A percentile compares a stretch with the other conserved stretches of the same genome.
Conservation (phyloP, 1,284 basidiomycete genomes). For the Cerioporus squamosus region DNA sequence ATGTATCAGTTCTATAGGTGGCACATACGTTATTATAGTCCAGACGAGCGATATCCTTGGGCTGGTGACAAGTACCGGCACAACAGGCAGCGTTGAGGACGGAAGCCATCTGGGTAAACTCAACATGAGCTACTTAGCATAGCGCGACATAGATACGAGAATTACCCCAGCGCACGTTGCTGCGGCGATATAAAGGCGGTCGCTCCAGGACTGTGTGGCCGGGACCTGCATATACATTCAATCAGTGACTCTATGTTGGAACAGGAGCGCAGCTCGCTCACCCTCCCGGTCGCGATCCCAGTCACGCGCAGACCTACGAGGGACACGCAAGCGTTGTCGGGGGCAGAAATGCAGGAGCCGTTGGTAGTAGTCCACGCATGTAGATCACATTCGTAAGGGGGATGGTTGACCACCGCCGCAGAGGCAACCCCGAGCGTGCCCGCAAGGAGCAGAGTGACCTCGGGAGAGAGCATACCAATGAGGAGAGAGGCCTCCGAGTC, state of each 20-base stretch:
- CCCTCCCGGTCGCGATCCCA: slow-evolving; percentile 2
- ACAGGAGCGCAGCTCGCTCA: background rate
- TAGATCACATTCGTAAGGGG: background rate
- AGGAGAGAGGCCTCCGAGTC: no score
- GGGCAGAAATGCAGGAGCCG: slow-evolving; percentile 12
- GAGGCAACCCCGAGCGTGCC: background rate
- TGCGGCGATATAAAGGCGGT: slow-evolving; percentile 2
- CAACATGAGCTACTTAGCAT: background rate
- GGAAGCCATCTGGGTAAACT: background rate
- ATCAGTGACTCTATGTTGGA: no score
- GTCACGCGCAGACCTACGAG: slow-evolving; percentile 8
- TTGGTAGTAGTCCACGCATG: background rate
- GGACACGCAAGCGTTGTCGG: slow-evolving; percentile 6
- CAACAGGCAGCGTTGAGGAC: slow-evolving; percentile 11
- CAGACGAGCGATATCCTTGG: slow-evolving; percentile 2
- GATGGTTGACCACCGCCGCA: background rate
- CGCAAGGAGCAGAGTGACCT: background rate
- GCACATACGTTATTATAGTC: slow-evolving; percentile 5
- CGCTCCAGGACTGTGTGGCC: slow-evolving; percentile 3
- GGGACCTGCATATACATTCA: background rate
- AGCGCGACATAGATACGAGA: background rate
- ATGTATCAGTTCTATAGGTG: no score
- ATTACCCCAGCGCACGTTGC: slow-evolving; percentile 9
- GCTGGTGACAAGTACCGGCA: slow-evolving; percentile 8
- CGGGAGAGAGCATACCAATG: background rate